Evolutionary conservation across 176 grass and related monocot species (phyloP).

Genomic region (Dendrocalamus sinicus): DNA sequence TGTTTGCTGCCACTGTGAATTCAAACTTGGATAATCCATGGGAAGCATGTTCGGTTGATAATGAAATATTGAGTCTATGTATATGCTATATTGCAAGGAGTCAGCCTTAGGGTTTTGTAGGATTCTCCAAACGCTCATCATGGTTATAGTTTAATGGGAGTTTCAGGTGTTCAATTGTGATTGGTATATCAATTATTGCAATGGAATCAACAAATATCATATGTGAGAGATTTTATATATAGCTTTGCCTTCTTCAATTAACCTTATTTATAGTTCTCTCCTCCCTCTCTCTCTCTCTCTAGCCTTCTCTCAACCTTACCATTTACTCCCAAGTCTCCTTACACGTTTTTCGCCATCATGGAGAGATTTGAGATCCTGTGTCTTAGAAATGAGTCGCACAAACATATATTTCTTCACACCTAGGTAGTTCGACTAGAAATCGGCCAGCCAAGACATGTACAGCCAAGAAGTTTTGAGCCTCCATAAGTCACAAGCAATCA

Average conservation of each 20-base stretch:
- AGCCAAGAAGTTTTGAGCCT: neutral
- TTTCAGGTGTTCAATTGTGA: neutral
- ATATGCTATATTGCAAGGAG: neutral
- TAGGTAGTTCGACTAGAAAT: neutral
- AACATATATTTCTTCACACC: neutral
- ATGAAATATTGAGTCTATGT: neutral
- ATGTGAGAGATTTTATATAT: neutral
- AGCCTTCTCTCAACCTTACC: neutral
- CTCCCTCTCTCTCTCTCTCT: neutral
- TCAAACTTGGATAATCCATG: neutral
- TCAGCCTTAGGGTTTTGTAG: conserved; percentile 2
- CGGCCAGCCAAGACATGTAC: neutral
- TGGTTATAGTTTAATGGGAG: neutral
- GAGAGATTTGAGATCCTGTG: neutral
- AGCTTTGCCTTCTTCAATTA: neutral
- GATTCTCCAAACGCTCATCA: neutral
- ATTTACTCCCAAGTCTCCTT: neutral
- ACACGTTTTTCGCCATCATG: neutral
- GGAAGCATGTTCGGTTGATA: neutral
- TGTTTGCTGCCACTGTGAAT: neutral
- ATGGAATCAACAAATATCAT: neutral
- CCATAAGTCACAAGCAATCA: neutral
- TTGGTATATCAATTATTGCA: neutral
- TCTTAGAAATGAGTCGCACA: neutral
- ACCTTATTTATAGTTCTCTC: neutral